phyloP scores from a whole-genome alignment of 1,284 basidiomycete species.

The Leccinum huronense region DNA sequence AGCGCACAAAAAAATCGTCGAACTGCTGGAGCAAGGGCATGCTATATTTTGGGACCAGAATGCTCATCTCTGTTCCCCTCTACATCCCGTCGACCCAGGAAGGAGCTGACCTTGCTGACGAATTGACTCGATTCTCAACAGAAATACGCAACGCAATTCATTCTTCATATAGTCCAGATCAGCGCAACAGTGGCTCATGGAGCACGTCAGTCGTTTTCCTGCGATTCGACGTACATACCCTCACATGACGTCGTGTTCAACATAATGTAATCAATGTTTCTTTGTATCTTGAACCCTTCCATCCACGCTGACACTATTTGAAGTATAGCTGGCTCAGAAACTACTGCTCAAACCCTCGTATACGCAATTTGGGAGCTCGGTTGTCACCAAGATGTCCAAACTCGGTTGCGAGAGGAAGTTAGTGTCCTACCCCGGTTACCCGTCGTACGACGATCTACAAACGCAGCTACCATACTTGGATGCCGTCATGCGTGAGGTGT shows the following conservation, averaged over 20 bases:
- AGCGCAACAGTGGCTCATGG: neutral
- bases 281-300: neutral
- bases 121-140: too few relatives aligned
- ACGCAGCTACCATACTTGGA: conserved; percentile 14
- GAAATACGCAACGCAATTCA: too few relatives aligned
- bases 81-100: too few relatives aligned
- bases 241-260: neutral
- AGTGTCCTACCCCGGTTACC: conserved; percentile 6
- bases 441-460: conserved; percentile 11
- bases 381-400: conserved; percentile 11
- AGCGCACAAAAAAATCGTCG: too few relatives aligned
- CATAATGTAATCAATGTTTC: conserved; percentile 9
- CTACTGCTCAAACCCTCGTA: conserved; percentile 8
- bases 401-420: conserved; percentile 10
- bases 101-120: too few relatives aligned
- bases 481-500: conserved; percentile 13
- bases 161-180: too few relatives aligned
- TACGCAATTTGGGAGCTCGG: conserved; percentile 15
- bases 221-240: neutral
- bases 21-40: too few relatives aligned
- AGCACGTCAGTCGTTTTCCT: conserved; percentile 6
- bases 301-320: neutral
- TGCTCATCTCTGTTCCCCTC: too few relatives aligned
- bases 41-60: too few relatives aligned
- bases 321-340: conserved; percentile 13